phyloP scores from a whole-genome alignment of 768 basidiomycete genomes.

The Tulasnella sp. region DNA sequence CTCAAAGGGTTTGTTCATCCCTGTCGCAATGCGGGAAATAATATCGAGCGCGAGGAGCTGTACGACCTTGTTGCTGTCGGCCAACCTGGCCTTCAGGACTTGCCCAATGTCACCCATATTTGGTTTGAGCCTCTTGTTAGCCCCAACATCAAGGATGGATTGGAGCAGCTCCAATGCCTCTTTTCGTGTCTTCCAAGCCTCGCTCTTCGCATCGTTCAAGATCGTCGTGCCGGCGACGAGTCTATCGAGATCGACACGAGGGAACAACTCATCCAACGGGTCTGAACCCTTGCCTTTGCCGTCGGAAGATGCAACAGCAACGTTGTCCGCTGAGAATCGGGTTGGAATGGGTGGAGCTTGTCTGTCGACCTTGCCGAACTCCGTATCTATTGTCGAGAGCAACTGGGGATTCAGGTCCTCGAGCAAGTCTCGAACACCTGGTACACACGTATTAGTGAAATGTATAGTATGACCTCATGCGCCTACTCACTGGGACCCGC shows the following conservation, averaged over 20 bases:
- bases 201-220: slow-evolving; percentile 72
- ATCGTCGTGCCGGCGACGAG: slow-evolving; percentile 75
- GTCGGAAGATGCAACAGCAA: slow-evolving; percentile 34
- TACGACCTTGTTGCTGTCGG: slow-evolving; percentile 89
- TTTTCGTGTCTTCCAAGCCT: slow-evolving; percentile 95
- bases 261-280: slow-evolving; percentile 87
- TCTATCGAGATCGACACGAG: slow-evolving; percentile 83
- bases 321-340: slow-evolving; percentile 64
- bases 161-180: slow-evolving; percentile 82
- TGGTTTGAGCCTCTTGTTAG: slow-evolving; percentile 85
- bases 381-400: slow-evolving; percentile 73
- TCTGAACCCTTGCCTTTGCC: slow-evolving; percentile 34
- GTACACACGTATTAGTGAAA: neutral
- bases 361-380: slow-evolving; percentile 88
- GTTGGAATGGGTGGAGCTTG: slow-evolving; percentile 64
- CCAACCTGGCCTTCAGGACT: slow-evolving; percentile 75
- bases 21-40: slow-evolving; percentile 75
- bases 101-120: slow-evolving; percentile 86
- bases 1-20: slow-evolving; percentile 94
- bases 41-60: slow-evolving; percentile 84
- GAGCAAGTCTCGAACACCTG: slow-evolving; percentile 83
- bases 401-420: slow-evolving; percentile 93
- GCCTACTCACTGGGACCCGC: slow-evolving; percentile 63
- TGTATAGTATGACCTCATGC: slow-evolving; percentile 16
- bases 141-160: slow-evolving; percentile 73